phyloP scores from a whole-genome alignment of 225 moss, liverwort and hornwort species.

The Straminergon stramineum region DNA sequence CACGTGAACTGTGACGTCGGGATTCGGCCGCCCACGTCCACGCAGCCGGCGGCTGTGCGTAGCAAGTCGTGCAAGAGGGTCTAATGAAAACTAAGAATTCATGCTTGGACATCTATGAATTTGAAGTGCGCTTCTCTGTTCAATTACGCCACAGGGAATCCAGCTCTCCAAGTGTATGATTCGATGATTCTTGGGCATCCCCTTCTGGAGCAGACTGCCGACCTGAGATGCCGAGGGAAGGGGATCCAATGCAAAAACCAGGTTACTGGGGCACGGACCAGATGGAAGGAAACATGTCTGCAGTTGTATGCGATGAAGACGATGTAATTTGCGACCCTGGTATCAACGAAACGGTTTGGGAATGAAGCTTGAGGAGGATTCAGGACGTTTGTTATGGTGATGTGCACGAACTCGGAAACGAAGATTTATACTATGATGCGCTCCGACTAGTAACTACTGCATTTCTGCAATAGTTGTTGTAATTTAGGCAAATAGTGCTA shows the following conservation, averaged over 20 bases:
- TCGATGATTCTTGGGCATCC: not conserved
- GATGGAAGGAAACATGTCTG: not conserved
- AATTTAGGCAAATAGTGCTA: not conserved
- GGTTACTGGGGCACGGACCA: not conserved
- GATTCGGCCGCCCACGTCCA: conserved; percentile 8
- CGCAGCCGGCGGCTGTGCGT: conserved; percentile 11
- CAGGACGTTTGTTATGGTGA: not conserved
- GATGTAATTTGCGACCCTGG: not conserved
- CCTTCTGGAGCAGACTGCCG: not conserved
- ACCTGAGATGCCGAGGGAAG: not conserved
- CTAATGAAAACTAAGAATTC: not conserved
- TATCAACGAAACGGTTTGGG: not conserved
- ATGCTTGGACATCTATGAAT: not conserved
- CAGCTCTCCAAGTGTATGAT: not conserved
- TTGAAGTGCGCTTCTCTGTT: not conserved
- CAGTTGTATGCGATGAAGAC: not conserved
- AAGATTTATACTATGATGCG: not conserved
- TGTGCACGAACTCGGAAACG: not conserved
- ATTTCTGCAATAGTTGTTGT: not conserved
- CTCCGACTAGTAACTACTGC: not conserved
- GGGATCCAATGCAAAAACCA: not conserved
- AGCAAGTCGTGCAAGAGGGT: conserved; percentile 29
- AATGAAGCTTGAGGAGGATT: not conserved
- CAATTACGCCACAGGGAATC: not conserved
- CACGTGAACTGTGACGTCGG: conserved; percentile 57